Base-by-base conservation (phyloP, 78 protist species). In the Dictyostelium firmibasis region DNA sequence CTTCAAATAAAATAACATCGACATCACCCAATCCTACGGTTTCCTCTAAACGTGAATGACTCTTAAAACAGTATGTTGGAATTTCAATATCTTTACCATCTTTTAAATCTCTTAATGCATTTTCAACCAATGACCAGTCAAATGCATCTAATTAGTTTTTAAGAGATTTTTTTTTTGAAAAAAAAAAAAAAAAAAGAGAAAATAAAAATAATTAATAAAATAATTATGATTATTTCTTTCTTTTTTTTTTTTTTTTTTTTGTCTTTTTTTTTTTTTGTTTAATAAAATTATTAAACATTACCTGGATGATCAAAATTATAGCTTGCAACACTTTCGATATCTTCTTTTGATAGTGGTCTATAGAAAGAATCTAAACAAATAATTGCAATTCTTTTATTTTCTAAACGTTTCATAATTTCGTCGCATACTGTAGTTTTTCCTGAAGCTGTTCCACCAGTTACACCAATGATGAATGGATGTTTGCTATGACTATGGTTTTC, bases 271-370 rank as follows among this genome's bases (percentile, higher is more conserved):
- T 25, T 64, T n/a, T 25, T 25, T 3, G 2, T n/a, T 25, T 6
- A 25, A 9, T 3, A 11, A 8, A 8, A 23, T 18, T 60, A 2
- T 1, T n/a, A 2, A 3, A 9, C 5, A n/a, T 18, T 84, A 83
- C 94, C 76, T 29, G 98, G 98, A 43, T 97, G 96, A 75, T 97
- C 98, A 67, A 97, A 97, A 29, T 97, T 97, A 87, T 97, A 91
- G 10, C 50, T 25, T 16, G 85, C 38, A 27, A 64, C 86, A 8
- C 27, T 81, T 50, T 14, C 69, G 13, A 16, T 29, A 81, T 76
- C 92, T 44, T 76, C 76, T 38, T 36, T 9, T 10, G 92, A 86
- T 47, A 92, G 84, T 83, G 86, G 75, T 41, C 27, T 94, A 62
- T 86, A 86, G 47, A 83, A 79, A 1, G 88, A 95, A 33, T 76